Percentiles rank a stretch among this genome's conserved stretches.
Evolutionary conservation across 768 basidiomycete species (phyloP).

Genomic region (Mycena capillaripes): DNA sequence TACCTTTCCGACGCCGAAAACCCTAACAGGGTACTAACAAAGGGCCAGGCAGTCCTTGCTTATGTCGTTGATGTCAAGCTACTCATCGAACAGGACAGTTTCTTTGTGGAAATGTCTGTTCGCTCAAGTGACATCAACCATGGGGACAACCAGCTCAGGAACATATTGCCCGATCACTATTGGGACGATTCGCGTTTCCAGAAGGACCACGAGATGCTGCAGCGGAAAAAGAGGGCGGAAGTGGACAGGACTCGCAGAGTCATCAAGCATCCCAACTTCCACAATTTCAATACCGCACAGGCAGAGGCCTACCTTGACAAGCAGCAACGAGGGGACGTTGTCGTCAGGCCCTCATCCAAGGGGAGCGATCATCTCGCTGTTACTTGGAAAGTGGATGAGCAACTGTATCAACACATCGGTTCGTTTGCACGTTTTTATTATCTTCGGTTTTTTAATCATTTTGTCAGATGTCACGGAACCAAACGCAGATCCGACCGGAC

Average conservation of each 20-base stretch:
- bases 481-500: conserved; percentile 81
- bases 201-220: conserved; percentile 79
- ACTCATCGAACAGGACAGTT: conserved; percentile 69
- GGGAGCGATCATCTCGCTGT: conserved; percentile 94
- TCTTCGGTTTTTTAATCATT: conserved; percentile 14
- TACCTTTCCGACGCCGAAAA: conserved; percentile 70
- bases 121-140: conserved; percentile 70
- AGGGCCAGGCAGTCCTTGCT: conserved; percentile 85
- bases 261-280: conserved; percentile 98
- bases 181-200: conserved; percentile 79
- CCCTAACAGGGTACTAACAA: conserved; percentile 64
- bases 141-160: conserved; percentile 75
- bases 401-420: conserved; percentile 97
- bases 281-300: conserved; percentile 91
- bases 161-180: conserved; percentile 67
- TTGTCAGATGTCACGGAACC: conserved; percentile 82
- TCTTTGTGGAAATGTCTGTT: conserved; percentile 83
- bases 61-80: conserved; percentile 83
- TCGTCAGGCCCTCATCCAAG: conserved; percentile 96
- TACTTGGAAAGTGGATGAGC: conserved; percentile 99
- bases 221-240: conserved; percentile 88
- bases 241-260: conserved; percentile 85
- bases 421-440: conserved; percentile 42
- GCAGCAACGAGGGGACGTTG: conserved; percentile 95
- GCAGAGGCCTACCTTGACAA: conserved; percentile 92